phyloP scores from a whole-genome alignment of 345 rosid genomes.

The Arabidopsis arenosa region DNA sequence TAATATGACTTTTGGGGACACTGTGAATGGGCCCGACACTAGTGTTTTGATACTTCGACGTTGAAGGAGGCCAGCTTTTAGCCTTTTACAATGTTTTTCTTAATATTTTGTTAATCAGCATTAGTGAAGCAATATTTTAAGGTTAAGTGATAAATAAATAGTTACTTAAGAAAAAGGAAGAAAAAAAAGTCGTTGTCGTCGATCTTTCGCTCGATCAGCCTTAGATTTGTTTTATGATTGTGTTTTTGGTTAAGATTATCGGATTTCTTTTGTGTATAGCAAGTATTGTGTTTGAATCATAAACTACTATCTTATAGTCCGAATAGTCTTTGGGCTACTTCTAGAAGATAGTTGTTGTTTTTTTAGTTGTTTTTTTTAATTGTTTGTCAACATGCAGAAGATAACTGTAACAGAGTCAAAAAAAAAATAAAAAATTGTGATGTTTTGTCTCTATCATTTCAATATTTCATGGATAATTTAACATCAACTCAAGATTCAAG shows the following conservation, averaged over 20 bases:
- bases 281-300: too few relatives aligned
- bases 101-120: too few relatives aligned
- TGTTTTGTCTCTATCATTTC: background rate
- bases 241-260: background rate
- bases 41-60: constrained; percentile 31
- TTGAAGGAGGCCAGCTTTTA: constrained; percentile 20
- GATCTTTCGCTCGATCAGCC: background rate
- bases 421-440: background rate
- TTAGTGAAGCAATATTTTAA: constrained; percentile 1
- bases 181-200: background rate
- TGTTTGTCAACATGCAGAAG: background rate
- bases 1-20: constrained; percentile 32
- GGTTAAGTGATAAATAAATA: background rate
- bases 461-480: background rate
- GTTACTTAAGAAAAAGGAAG: background rate
- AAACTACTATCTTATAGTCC: too few relatives aligned
- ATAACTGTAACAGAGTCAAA: background rate
- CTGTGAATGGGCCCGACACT: constrained; percentile 17
- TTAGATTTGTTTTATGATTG: constrained; percentile 11
- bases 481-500: background rate
- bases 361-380: too few relatives aligned
- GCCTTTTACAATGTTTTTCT: too few relatives aligned
- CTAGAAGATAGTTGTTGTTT: background rate
- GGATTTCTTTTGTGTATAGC: background rate
- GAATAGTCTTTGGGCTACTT: background rate